phyloP scores from a whole-genome alignment of 2,329 filamentous ascomycete genomes.

The Hypocrella siamensis region DNA sequence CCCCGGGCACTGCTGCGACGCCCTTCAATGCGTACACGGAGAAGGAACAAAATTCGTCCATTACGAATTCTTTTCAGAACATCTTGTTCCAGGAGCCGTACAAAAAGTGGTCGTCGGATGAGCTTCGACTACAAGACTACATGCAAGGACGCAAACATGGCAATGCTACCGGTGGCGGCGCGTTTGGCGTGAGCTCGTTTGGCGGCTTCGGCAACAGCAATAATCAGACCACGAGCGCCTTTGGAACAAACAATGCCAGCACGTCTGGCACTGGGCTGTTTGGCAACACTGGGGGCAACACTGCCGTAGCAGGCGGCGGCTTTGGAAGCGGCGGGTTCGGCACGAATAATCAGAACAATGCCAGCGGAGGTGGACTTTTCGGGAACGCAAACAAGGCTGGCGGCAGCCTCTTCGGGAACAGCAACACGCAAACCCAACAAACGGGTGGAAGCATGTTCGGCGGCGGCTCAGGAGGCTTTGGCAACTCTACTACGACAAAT shows the following conservation, averaged over 20 bases:
- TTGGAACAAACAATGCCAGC: slow-evolving; percentile 25
- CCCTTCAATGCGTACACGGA: slow-evolving; percentile 56
- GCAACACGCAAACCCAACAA: slow-evolving; percentile 8
- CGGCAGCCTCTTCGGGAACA: slow-evolving; percentile 11
- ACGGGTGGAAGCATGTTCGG: slow-evolving; percentile 12
- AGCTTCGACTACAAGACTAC: slow-evolving; percentile 75
- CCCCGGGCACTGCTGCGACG: slow-evolving; percentile 53
- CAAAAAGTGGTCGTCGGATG: slow-evolving; percentile 81
- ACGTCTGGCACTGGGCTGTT: slow-evolving; percentile 21
- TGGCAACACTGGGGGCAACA: slow-evolving; percentile 15
- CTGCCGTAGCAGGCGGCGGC: slow-evolving; percentile 11
- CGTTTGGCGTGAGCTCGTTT: slow-evolving; percentile 54
- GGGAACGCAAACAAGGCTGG: slow-evolving; percentile 11
- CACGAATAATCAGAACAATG: slow-evolving; percentile 9
- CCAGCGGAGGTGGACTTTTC: slow-evolving; percentile 23
- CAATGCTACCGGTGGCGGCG: slow-evolving; percentile 68
- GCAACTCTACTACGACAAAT: slow-evolving; percentile 13
- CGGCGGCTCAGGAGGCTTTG: slow-evolving; percentile 20
- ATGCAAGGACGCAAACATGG: slow-evolving; percentile 71
- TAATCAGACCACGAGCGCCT: slow-evolving; percentile 20
- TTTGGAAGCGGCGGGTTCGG: slow-evolving; percentile 26
- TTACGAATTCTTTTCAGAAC: slow-evolving; percentile 55
- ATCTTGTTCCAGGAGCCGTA: slow-evolving; percentile 67
- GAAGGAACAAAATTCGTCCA: slow-evolving; percentile 49
- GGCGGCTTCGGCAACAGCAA: slow-evolving; percentile 30